Conservation (phyloP, 306 rosid genomes). For the Lupinus albus region DNA sequence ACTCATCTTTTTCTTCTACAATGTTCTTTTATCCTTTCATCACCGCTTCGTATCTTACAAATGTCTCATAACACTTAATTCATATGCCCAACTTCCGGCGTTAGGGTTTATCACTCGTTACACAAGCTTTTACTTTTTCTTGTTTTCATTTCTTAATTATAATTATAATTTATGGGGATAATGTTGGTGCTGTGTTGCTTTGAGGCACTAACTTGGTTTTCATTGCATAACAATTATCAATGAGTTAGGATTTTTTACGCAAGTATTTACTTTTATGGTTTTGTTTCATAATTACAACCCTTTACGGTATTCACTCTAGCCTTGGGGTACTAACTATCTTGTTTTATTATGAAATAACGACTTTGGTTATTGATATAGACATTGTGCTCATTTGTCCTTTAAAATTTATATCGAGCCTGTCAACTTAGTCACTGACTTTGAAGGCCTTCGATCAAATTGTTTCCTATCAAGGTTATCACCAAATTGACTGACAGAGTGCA, state of each 20-base stretch:
- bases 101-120: conserved; percentile 41
- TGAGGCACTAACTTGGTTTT: too few species aligned
- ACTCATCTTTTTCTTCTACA: neutral
- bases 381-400: too few species aligned
- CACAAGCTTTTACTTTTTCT: neutral
- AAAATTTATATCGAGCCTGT: too few species aligned
- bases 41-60: neutral
- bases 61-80: neutral
- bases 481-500: too few species aligned
- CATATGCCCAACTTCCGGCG: neutral
- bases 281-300: neutral
- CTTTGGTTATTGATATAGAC: too few species aligned
- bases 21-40: neutral
- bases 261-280: neutral
- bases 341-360: too few species aligned
- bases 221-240: neutral
- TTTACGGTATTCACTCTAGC: too few species aligned
- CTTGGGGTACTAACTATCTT: too few species aligned
- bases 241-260: conserved; percentile 41
- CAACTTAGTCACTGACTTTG: too few species aligned
- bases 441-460: too few species aligned
- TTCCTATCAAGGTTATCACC: too few species aligned
- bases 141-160: neutral
- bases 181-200: too few species aligned
- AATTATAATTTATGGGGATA: neutral